Percentiles rank a stretch among this genome's conserved stretches.
Conservation (phyloP, 2,329 filamentous ascomycete genomes). For the Phaeoacremonium minimum region DNA sequence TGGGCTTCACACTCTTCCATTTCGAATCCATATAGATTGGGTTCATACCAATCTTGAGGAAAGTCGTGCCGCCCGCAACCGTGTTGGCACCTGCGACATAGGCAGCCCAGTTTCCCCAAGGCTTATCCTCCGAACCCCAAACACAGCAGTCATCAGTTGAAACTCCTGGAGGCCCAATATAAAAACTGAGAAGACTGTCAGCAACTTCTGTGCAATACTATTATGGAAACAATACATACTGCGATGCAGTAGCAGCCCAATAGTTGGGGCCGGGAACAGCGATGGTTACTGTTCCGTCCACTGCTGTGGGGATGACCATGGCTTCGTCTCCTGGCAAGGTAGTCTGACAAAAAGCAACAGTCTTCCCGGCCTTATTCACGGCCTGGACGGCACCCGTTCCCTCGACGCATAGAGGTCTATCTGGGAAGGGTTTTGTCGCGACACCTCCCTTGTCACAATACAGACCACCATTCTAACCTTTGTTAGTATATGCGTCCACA, state of each 20-base stretch:
- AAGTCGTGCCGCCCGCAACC: constrained; percentile 60
- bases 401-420: constrained; percentile 64
- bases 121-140: constrained; percentile 62
- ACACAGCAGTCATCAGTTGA: constrained; percentile 57
- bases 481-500: constrained; percentile 8
- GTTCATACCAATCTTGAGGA: constrained; percentile 73
- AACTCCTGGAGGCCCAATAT: constrained; percentile 72
- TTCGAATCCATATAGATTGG: constrained; percentile 62
- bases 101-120: constrained; percentile 72
- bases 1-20: constrained; percentile 53
- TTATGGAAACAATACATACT: constrained; percentile 47
- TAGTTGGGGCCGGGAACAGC: constrained; percentile 68
- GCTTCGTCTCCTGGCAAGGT: constrained; percentile 75
- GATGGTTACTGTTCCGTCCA: constrained; percentile 51
- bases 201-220: not conserved
- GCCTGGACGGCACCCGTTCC: constrained; percentile 63
- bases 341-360: constrained; percentile 74
- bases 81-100: constrained; percentile 76
- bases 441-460: constrained; percentile 65
- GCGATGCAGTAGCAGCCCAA: constrained; percentile 69
- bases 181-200: constrained; percentile 51
- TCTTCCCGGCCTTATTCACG: constrained; percentile 58
- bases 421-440: constrained; percentile 64
- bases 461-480: constrained; percentile 64
- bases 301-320: constrained; percentile 76